Evolutionary conservation across 2,329 filamentous ascomycete genomes (phyloP), one percentile per base, ranked within the genome.

Genomic region (Neophaeococcomyces aloes): DNA sequence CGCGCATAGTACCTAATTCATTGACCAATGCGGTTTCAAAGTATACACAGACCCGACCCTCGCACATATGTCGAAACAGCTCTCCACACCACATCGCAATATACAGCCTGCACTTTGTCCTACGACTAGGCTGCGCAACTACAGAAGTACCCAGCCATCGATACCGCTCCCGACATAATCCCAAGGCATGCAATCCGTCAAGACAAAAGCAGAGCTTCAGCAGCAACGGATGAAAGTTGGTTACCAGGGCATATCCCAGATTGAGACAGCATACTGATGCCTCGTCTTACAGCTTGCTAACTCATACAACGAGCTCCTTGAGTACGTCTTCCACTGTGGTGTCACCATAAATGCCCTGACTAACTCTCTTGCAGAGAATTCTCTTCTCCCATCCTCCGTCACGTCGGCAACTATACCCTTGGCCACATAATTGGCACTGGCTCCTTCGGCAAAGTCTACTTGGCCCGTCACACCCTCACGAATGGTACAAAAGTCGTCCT

Each of bases 401-500:
- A 81, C 43, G 91, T 98, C 48, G 91, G 91, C 55, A 96, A 95
- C 68, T 98, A 98, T 65, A 81, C 81, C 29, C 75, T 98, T 45
- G 91, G 91, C 35, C 81, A 81, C 47, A 72, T 98, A 46, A 94
- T 98, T 61, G 91, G 91, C 54, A 98, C 96, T 62, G 91, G 91
- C 46, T 95, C 88, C 51, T 98, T 98, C 65, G 91, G 91, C 57
- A 96, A 95, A 67, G 91, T 98, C 58, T 98, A 98, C 64, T 74
- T 98, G 47, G 91, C 89, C 46, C 79, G 81, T 35, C 91, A 98
- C 65, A 96, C 95, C 65, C 86, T 98, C 64, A 96, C 86, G 59
- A 95, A 95, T 79, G 89, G 88, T 59, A 94, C 88, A 61, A 96
- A 95, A 78, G 87, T 89, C 56, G 91, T 98, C 29, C 85, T 98